Evolutionary conservation across 164 flowering plant species (phyloP).

Genomic region (Cinnamomum chago): DNA sequence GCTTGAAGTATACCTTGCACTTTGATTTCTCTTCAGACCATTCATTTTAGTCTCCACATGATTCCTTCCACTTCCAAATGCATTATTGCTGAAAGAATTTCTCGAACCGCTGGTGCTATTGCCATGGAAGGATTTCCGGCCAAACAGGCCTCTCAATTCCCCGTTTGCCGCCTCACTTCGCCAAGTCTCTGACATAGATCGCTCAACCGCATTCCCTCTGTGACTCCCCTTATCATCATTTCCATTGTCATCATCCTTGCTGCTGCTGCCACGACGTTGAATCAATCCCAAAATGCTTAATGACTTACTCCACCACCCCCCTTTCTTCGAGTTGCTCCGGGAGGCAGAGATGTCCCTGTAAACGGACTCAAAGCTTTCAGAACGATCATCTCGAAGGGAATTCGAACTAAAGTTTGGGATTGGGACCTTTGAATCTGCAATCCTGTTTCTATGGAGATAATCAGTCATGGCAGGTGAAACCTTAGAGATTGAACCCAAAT

Average conservation of each 20-base stretch:
- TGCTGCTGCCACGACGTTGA: constrained; percentile 39
- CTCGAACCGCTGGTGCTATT: constrained; percentile 40
- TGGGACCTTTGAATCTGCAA: constrained; percentile 38
- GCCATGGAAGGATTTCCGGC: constrained; percentile 50
- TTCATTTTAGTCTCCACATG: background rate
- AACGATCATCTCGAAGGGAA: constrained; percentile 67
- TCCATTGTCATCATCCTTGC: constrained; percentile 67
- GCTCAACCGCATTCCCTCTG: constrained; percentile 63
- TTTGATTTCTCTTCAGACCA: background rate
- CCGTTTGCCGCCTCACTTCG: constrained; percentile 46
- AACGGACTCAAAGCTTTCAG: constrained; percentile 56
- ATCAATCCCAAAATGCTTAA: constrained; percentile 91
- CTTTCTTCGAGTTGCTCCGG: constrained; percentile 54
- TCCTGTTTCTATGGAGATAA: constrained; percentile 28
- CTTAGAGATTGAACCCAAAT: constrained; percentile 17
- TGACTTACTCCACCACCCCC: constrained; percentile 67
- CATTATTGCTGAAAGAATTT: background rate
- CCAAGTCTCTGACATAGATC: constrained; percentile 88
- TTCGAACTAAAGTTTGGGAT: constrained; percentile 35
- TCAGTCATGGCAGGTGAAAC: constrained; percentile 38
- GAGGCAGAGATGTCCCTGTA: constrained; percentile 35
- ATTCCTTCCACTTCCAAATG: background rate
- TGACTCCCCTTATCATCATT: constrained; percentile 19
- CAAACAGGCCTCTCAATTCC: constrained; percentile 31
- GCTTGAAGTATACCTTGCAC: background rate